These are phyloP conservation scores for Thelephora terrestris DNA, from an alignment of 1,284 basidiomycete genomes.

Conservation along the genomic window DNA sequence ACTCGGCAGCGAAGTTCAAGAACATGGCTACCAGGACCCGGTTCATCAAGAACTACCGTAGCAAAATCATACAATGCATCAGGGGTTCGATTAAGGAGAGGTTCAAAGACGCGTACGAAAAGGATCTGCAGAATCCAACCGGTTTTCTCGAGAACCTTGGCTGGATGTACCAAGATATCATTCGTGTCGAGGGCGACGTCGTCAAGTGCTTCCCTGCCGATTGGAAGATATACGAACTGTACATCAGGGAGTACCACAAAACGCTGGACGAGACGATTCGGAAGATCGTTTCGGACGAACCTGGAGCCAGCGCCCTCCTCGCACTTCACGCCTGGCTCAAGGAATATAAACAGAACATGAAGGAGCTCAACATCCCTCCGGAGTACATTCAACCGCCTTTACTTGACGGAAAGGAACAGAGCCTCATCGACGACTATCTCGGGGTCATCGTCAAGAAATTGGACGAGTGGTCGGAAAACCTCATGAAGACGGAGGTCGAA, in stretches of 20 bases:
- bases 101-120: conserved; percentile 63
- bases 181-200: conserved; percentile 81
- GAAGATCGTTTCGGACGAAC: conserved; percentile 63
- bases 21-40: conserved; percentile 91
- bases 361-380: conserved; percentile 76
- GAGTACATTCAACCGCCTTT: conserved; percentile 84
- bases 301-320: conserved; percentile 82
- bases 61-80: conserved; percentile 81
- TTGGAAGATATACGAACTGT: conserved; percentile 80
- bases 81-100: conserved; percentile 66
- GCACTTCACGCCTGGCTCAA: conserved; percentile 90
- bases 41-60: conserved; percentile 92
- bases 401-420: conserved; percentile 88
- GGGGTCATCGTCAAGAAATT: conserved; percentile 90
- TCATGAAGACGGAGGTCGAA: conserved; percentile 85
- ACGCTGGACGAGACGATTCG: conserved; percentile 74
- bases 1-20: conserved; percentile 83
- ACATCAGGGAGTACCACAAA: conserved; percentile 88
- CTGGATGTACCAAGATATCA: conserved; percentile 95
- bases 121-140: conserved; percentile 53
- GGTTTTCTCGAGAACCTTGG: conserved; percentile 72
- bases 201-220: conserved; percentile 88
- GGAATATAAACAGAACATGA: conserved; percentile 93
- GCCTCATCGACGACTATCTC: conserved; percentile 93
- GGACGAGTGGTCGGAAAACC: conserved; percentile 93